Conservation (phyloP, 768 basidiomycete genomes). For the Rhodotorula diobovata region DNA sequence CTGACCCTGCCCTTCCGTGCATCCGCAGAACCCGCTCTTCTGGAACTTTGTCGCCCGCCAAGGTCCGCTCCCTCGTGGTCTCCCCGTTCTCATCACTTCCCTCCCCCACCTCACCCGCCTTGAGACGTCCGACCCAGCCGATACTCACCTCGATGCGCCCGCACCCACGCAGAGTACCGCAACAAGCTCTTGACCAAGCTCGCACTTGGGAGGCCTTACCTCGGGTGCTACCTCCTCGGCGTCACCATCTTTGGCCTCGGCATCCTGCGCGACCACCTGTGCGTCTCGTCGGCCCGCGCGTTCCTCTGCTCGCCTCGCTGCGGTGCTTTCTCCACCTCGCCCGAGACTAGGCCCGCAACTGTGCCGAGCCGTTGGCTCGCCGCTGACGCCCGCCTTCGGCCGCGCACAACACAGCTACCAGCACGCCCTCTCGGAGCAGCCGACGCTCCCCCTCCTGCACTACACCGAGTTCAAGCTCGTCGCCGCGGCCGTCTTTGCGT, state of each 20-base stretch:
- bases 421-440: conserved; percentile 70
- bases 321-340: too few relatives aligned
- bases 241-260: conserved; percentile 78
- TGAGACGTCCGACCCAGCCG: not conserved
- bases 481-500: conserved; percentile 59
- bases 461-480: conserved; percentile 58
- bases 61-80: conserved; percentile 4
- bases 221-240: conserved; percentile 84
- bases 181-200: conserved; percentile 82
- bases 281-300: conserved; percentile 46
- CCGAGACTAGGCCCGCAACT: too few relatives aligned
- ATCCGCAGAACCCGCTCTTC: conserved; percentile 66
- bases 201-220: conserved; percentile 57
- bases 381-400: too few relatives aligned
- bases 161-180: conserved; percentile 59
- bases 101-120: not conserved
- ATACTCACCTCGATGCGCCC: too few relatives aligned
- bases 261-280: conserved; percentile 79
- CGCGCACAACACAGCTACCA: conserved; percentile 58
- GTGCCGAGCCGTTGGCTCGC: too few relatives aligned
- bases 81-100: not conserved
- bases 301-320: not conserved
- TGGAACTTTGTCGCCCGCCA: conserved; percentile 83
- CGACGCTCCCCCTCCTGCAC: conserved; percentile 62
- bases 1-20: not conserved